Base-by-base conservation (phyloP, 352 stramenopile species). In the Phytophthora niederhauseri region DNA sequence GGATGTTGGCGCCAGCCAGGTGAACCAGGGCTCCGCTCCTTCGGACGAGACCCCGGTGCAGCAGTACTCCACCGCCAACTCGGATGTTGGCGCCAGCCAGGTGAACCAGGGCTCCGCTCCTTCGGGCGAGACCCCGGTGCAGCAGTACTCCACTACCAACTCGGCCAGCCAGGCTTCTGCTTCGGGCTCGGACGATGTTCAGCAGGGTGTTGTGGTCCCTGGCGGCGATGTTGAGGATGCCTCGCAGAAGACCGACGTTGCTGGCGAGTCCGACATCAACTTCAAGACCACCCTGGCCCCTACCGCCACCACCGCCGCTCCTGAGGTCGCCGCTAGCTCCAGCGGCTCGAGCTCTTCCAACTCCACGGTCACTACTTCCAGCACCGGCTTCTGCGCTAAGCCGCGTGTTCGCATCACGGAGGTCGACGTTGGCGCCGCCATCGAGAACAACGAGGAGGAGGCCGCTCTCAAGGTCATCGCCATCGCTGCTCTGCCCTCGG, bases 371-470 rank as follows among this genome's bases (percentile, higher is more conserved):
- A 36, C 45, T 14, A 14, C 75, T 5, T 53, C 59, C 3, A 70
- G 75, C 64, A 64, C 61, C 22, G 73, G 79, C 51, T 76, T 86
- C 6, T 87, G 79, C 36, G 60, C 59, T 24, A 75, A 61, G 53
- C 76, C 79, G 0, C 77, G 73, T 58, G 62, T 87, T 14, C 74
- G 59, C 0, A 63, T 84, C 28, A 75, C 55, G 11, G 71, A 82
- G 48, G 74, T 84, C 30, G 56, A 82, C n/a, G 76, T 87, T 2
- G 76, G 79, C 17, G 63, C 61, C 1, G 52, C 50, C 3, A 57
- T 83, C 4, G 62, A 75, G 17, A 58, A 56, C 24, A 84, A 76
- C 67, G 79, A 87, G 51, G 79, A 87, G 34, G 79, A 85, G 31
- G 79, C 65, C 9, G 72, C 28, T 0, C 79, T 87, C 63, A 82